phyloP scores from a whole-genome alignment of 2,329 filamentous ascomycete species.

The Purpureocillium lavendulum region DNA sequence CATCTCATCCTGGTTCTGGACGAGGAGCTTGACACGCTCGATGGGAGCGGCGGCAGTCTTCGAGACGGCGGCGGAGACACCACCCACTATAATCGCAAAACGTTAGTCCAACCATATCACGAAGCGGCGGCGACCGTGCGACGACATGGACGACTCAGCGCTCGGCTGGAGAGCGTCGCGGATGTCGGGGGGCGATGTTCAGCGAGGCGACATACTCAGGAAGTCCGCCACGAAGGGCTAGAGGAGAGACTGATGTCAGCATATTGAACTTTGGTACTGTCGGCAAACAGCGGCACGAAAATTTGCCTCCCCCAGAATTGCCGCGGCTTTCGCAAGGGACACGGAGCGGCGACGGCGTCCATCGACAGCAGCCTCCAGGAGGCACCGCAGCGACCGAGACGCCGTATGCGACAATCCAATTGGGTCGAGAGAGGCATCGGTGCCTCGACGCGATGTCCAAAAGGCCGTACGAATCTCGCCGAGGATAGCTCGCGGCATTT shows the following conservation, averaged over 20 bases:
- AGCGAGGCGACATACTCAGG: conserved; percentile 64
- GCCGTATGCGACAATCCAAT: background rate
- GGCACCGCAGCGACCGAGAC: too few species aligned
- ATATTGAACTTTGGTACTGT: conserved; percentile 1
- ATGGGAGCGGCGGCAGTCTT: conserved; percentile 99
- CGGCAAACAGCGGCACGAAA: conserved; percentile 5
- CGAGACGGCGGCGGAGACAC: conserved; percentile 99
- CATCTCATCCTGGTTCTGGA: conserved; percentile 99
- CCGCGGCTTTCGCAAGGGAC: background rate
- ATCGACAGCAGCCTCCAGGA: background rate
- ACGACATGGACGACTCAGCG: background rate
- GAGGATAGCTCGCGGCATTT: conserved; percentile 17
- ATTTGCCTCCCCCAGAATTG: conserved; percentile 6
- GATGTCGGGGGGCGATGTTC: background rate
- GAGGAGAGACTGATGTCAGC: conserved; percentile 26
- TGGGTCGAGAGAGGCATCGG: background rate
- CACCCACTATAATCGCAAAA: conserved; percentile 66
- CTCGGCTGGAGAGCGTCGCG: background rate
- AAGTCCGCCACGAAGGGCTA: conserved; percentile 97
- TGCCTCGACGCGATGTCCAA: too few species aligned
- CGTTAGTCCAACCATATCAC: conserved; percentile 9
- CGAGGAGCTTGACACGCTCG: conserved; percentile 99
- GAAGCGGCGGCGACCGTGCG: conserved; percentile 4
- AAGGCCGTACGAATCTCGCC: too few species aligned
- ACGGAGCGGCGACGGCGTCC: background rate